A percentile compares a stretch with the other conserved stretches of the same genome.
phyloP scores from a whole-genome alignment of 306 rosid genomes.

The Lotus japonicus region DNA sequence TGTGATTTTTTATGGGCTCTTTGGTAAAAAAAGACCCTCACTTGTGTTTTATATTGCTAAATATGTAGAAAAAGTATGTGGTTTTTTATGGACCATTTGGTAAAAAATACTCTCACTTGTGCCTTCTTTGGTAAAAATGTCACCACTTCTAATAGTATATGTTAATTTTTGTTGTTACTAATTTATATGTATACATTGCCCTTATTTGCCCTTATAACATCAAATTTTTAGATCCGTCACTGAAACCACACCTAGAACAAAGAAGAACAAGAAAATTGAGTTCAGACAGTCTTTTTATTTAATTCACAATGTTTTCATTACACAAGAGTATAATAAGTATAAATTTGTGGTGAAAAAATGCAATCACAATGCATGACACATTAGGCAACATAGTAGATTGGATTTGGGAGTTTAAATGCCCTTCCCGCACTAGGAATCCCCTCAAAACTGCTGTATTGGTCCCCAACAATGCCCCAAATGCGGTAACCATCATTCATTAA shows the following conservation, averaged over 20 bases:
- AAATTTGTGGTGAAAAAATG: neutral
- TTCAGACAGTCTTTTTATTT: neutral
- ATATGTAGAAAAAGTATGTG: too few relatives aligned
- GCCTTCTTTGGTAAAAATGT: too few relatives aligned
- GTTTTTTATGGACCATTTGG: too few relatives aligned
- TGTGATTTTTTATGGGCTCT: too few relatives aligned
- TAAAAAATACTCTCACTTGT: too few relatives aligned
- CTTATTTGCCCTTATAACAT: too few relatives aligned
- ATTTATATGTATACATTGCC: too few relatives aligned
- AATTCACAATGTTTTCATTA: neutral
- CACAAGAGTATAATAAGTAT: neutral
- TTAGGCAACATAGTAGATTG: conserved; percentile 34
- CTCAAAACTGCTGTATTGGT: conserved; percentile 28
- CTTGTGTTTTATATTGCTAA: too few relatives aligned
- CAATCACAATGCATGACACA: neutral
- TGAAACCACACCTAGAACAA: neutral
- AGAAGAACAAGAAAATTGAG: neutral
- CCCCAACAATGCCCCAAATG: conserved; percentile 30
- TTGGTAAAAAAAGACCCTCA: too few relatives aligned
- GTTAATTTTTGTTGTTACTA: too few relatives aligned
- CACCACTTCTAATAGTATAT: too few relatives aligned
- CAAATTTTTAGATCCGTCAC: too few relatives aligned
- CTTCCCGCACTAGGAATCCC: conserved; percentile 13
- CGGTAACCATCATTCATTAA: conserved; percentile 11
- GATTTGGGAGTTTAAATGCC: conserved; percentile 32